Conservation (phyloP, 257 asterid genomes). For the Scutellaria minor region DNA sequence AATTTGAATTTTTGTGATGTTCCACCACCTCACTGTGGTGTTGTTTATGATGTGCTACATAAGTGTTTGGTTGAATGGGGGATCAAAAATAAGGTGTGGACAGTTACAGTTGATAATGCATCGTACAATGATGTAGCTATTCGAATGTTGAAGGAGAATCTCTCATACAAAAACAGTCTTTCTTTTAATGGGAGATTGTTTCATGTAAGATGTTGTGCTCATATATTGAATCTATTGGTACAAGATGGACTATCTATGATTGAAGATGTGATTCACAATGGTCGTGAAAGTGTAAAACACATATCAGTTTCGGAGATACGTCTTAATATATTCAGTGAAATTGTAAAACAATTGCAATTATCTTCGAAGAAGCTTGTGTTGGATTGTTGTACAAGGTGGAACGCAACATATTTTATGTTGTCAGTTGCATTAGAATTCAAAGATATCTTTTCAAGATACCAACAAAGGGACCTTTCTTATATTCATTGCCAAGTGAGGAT, state of each 20-base stretch:
- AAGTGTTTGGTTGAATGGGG: too few species aligned
- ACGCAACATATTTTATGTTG: neutral
- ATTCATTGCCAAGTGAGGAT: neutral
- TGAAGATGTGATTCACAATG: neutral
- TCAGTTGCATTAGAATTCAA: neutral
- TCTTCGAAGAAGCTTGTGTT: neutral
- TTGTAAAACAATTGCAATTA: neutral
- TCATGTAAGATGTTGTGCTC: too few species aligned
- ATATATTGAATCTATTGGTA: too few species aligned
- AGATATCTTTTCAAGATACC: neutral
- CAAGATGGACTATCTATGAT: neutral
- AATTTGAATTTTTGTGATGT: too few species aligned
- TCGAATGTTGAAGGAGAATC: too few species aligned
- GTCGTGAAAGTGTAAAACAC: neutral
- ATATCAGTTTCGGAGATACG: neutral
- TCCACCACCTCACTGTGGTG: too few species aligned
- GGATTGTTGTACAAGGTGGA: conserved; percentile 3
- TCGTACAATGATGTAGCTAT: too few species aligned
- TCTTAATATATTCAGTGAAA: neutral
- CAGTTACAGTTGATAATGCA: too few species aligned
- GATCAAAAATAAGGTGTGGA: too few species aligned
- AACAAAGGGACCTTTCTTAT: too few species aligned
- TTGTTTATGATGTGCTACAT: neutral
- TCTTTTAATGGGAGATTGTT: too few species aligned
- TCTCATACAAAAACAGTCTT: too few species aligned